phyloP scores from a whole-genome alignment of 495 filamentous ascomycete species.

The Collariella sp. region DNA sequence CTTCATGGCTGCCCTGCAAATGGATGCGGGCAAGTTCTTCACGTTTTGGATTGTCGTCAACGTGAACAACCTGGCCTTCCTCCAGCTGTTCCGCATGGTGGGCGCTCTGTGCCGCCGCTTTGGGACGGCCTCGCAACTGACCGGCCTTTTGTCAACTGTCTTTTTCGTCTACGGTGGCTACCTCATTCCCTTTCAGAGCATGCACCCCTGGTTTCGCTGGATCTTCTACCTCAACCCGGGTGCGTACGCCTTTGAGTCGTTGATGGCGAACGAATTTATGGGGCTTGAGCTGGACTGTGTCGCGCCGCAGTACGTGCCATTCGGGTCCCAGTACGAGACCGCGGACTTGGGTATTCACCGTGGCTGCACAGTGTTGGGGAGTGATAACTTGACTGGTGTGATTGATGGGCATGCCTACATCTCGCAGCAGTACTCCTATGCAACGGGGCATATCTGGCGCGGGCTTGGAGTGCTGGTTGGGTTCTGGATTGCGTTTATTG shows the following conservation, averaged over 20 bases:
- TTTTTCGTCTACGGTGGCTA: slow-evolving; percentile 63
- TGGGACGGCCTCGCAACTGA: slow-evolving; percentile 41
- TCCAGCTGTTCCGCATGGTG: slow-evolving; percentile 60
- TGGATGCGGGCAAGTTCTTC: slow-evolving; percentile 50
- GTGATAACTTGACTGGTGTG: slow-evolving; percentile 35
- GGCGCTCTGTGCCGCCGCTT: slow-evolving; percentile 54
- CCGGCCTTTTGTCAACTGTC: neutral
- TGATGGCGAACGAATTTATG: slow-evolving; percentile 63
- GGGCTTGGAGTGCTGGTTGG: slow-evolving; percentile 67
- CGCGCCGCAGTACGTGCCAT: slow-evolving; percentile 33
- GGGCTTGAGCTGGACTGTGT: slow-evolving; percentile 32
- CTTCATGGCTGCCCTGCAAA: slow-evolving; percentile 46
- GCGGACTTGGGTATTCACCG: slow-evolving; percentile 42
- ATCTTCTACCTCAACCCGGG: slow-evolving; percentile 72
- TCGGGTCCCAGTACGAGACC: slow-evolving; percentile 38
- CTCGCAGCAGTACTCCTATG: slow-evolving; percentile 47
- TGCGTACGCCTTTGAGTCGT: slow-evolving; percentile 62
- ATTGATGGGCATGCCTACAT: slow-evolving; percentile 51
- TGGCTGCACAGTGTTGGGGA: slow-evolving; percentile 40
- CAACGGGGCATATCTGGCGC: slow-evolving; percentile 59
- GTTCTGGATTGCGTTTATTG: slow-evolving; percentile 51
- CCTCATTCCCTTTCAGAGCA: slow-evolving; percentile 58
- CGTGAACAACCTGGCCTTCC: slow-evolving; percentile 47
- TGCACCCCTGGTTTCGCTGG: slow-evolving; percentile 79
- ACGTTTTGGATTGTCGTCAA: slow-evolving; percentile 51